A percentile compares a stretch with the other conserved stretches of the same genome.
These are phyloP conservation scores for Berkeleyomyces basicola DNA, from an alignment of 2,329 filamentous ascomycete genomes.

Conservation along the genomic window DNA sequence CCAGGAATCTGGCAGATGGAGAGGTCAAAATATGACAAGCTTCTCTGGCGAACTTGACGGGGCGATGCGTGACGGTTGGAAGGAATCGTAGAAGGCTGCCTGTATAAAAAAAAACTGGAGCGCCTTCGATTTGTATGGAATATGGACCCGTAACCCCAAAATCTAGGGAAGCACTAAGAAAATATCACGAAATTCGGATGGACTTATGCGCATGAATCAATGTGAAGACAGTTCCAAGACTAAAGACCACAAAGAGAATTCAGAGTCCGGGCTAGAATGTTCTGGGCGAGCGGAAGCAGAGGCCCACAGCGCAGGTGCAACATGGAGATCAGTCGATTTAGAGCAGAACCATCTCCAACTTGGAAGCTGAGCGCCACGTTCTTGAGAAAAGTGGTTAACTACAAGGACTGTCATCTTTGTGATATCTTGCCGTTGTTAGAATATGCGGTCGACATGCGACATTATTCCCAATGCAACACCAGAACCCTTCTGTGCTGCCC, in stretches of 20 bases:
- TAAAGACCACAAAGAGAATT: neutral
- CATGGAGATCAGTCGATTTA: neutral
- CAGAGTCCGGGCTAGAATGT: neutral
- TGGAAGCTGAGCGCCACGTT: too few relatives aligned
- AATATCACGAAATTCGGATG: neutral
- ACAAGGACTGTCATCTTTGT: neutral
- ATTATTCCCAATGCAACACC: neutral
- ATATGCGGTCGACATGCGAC: neutral
- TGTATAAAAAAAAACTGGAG: constrained; percentile 10
- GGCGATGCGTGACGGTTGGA: neutral
- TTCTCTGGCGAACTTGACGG: neutral
- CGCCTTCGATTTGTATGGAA: neutral
- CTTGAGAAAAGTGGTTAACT: too few relatives aligned
- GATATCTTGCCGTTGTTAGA: neutral
- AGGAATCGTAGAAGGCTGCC: neutral
- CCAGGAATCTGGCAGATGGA: neutral
- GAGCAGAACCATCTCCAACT: too few relatives aligned
- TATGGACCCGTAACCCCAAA: neutral
- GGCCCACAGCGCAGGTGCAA: neutral
- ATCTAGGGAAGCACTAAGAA: neutral
- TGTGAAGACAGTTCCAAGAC: neutral
- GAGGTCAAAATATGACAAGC: neutral
- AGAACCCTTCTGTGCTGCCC: neutral
- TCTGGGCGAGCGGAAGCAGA: neutral
- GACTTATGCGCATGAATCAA: neutral